Evolutionary conservation across 2,329 filamentous ascomycete species (phyloP), one percentile per base, ranked within the genome.

Genomic region (Penicillium brasilianum): DNA sequence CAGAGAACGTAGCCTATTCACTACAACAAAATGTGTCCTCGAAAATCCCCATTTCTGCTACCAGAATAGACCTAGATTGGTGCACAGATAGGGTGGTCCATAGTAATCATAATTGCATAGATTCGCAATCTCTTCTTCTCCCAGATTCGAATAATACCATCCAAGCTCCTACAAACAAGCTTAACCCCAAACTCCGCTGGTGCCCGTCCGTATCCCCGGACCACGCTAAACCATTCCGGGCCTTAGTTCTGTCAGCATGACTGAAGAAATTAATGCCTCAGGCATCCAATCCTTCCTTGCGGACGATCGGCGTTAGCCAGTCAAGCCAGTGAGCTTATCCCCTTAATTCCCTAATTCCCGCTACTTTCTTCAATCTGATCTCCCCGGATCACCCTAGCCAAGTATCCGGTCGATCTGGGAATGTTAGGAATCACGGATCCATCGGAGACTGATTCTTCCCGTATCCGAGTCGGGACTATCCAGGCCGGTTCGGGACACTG

Each of bases 141-240:
- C 13, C 44, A 20, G 14, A 9, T 30, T 57, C 28, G 13, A 20
- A 8, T 14, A 9, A 13, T 30, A 28, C 20, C n/a, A n/a, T 28
- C 18, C 22, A 3, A 10, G 11, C 20, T 6, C 3, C 9, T 22
- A 16, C 30, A 13, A 10, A 46, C 22, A 14, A 44, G 50, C 55
- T 61, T 51, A 61, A 61, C 59, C 55, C 59, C 55, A 57, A 61
- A 61, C 32, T 58, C 55, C 59, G 48, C 32, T 18, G 25, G 6
- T 28, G 8, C 46, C 30, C 11, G 11, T 37, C n/a, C 25, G 25
- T 16, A 20, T 34, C 44, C 30, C 46, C 37, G 18, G 30, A 10
- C 7, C 1, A 7, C 53, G 52, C 52, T 60, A 55, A 46, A 37
- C 58, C 28, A 25, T 4, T 25, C 6, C 4, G 3, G 30, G n/a